These are phyloP conservation scores for Cicer arietinum DNA, from an alignment of 306 rosid genomes.

Conservation along the genomic window DNA sequence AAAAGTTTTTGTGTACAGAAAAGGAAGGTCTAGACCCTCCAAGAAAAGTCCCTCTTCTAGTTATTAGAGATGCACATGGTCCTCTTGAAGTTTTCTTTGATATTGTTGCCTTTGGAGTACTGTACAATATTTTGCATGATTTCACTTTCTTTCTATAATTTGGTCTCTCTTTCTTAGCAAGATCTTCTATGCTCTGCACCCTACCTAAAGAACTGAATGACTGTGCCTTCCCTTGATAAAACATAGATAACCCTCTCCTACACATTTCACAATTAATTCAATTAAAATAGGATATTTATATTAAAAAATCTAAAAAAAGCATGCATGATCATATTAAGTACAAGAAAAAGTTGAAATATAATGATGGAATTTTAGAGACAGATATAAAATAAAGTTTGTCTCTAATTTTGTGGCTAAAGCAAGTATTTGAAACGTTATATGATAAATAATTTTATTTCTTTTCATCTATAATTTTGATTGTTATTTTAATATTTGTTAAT, in stretches of 20 bases:
- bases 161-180: conserved; percentile 63
- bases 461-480: too few species aligned
- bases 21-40: conserved; percentile 48
- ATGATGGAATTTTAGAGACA: too few species aligned
- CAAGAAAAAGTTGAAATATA: too few species aligned
- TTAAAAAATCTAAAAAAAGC: too few species aligned
- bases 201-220: conserved; percentile 70
- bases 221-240: conserved; percentile 75
- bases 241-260: conserved; percentile 88
- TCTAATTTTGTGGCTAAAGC: too few species aligned
- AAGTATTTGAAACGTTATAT: too few species aligned
- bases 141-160: conserved; percentile 56
- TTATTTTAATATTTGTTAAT: too few species aligned
- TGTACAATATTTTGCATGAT: conserved; percentile 66
- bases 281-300: neutral
- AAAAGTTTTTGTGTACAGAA: conserved; percentile 42
- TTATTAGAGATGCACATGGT: conserved; percentile 42
- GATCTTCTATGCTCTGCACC: conserved; percentile 68
- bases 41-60: conserved; percentile 44
- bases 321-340: neutral
- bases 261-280: conserved; percentile 17
- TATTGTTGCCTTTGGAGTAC: conserved; percentile 60
- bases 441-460: too few species aligned
- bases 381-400: too few species aligned
- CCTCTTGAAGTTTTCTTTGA: conserved; percentile 73